Conservation (phyloP, 1,284 basidiomycete genomes). For the Ganoderma boninense region DNA sequence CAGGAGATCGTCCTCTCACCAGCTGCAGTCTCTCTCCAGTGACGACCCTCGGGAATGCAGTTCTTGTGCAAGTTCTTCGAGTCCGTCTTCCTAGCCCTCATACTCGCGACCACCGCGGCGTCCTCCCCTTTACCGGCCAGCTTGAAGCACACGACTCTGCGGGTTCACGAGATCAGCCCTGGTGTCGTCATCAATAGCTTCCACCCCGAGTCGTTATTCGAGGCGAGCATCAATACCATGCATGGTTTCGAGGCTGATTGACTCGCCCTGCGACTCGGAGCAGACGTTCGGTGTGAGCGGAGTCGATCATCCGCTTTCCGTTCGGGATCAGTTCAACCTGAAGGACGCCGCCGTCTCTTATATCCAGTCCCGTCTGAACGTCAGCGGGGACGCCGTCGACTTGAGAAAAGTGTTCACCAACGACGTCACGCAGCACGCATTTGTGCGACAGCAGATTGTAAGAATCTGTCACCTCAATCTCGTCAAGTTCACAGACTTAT, state of each 20-base stretch:
- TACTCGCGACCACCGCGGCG: constrained; percentile 36
- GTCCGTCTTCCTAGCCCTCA: constrained; percentile 40
- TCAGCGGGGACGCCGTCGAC: constrained; percentile 35
- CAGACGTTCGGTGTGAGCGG: constrained; percentile 53
- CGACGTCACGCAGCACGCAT: constrained; percentile 45
- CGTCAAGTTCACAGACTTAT: too few species aligned
- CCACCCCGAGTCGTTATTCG: constrained; percentile 53
- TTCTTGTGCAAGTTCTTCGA: constrained; percentile 32
- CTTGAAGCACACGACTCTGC: constrained; percentile 50
- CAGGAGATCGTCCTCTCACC: too few species aligned
- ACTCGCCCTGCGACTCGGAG: neutral
- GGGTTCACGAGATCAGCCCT: constrained; percentile 44
- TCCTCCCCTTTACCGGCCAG: constrained; percentile 41
- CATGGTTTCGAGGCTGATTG: neutral
- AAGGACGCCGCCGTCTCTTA: constrained; percentile 42
- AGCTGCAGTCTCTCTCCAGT: neutral
- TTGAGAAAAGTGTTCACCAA: constrained; percentile 40
- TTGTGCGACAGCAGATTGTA: constrained; percentile 45
- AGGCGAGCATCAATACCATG: constrained; percentile 48
- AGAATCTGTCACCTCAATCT: neutral
- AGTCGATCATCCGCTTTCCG: constrained; percentile 42
- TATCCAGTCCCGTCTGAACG: constrained; percentile 36
- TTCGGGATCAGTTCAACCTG: constrained; percentile 39
- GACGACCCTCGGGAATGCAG: constrained; percentile 6
- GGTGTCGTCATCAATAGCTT: constrained; percentile 49